Conservation (phyloP, 768 basidiomycete species). For the Leucogyrophana mollusca region DNA sequence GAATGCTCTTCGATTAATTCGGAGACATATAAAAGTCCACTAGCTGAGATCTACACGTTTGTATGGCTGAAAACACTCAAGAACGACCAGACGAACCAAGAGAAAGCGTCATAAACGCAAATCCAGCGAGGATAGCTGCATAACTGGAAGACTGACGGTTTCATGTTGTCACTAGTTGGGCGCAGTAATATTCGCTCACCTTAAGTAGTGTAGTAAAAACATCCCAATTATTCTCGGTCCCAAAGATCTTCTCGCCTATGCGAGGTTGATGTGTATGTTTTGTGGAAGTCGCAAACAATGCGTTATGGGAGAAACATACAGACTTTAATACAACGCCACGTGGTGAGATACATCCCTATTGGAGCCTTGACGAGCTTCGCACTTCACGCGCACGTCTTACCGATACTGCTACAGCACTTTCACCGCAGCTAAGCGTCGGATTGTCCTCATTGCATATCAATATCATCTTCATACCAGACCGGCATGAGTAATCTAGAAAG, state of each 20-base stretch:
- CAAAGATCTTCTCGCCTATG: too few species aligned
- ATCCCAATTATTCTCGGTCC: slow-evolving; percentile 26
- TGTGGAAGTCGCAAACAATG: too few species aligned
- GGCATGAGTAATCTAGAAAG: slow-evolving; percentile 89
- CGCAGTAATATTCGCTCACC: slow-evolving; percentile 43
- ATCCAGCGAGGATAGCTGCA: slow-evolving; percentile 70
- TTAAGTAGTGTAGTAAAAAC: slow-evolving; percentile 60
- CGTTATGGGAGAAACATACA: too few species aligned
- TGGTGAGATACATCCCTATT: too few species aligned
- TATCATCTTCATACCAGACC: background rate
- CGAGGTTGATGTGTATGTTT: slow-evolving; percentile 1
- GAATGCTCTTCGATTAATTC: slow-evolving; percentile 96
- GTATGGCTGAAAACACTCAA: slow-evolving; percentile 1
- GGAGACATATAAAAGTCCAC: slow-evolving; percentile 89
- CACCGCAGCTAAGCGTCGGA: too few species aligned
- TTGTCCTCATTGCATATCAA: too few species aligned
- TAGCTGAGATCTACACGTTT: slow-evolving; percentile 51
- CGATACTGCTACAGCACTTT: too few species aligned
- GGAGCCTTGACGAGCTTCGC: too few species aligned
- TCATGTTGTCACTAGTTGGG: slow-evolving; percentile 6
- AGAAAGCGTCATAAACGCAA: slow-evolving; percentile 89
- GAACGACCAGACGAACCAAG: slow-evolving; percentile 55
- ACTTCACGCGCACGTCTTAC: too few species aligned
- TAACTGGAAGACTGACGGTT: slow-evolving; percentile 46
- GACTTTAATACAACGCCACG: too few species aligned